Evolutionary conservation across 306 rosid species (phyloP).

Genomic region (Castanospermum australe): DNA sequence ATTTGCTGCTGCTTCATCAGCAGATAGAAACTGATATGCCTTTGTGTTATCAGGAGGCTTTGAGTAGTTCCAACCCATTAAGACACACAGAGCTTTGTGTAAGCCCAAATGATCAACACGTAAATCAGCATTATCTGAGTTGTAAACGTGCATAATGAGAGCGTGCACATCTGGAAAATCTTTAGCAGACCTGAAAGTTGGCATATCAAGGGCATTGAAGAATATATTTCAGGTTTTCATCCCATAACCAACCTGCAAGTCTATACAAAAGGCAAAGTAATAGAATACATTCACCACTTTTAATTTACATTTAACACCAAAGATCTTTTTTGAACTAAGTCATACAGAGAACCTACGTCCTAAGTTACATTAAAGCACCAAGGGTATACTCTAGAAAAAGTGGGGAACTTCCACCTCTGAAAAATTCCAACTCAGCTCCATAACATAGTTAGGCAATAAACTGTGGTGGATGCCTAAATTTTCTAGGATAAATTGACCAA

Average conservation of each 20-base stretch:
- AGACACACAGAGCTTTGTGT: slow-evolving; percentile 91
- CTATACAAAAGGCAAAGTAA: slow-evolving; percentile 41
- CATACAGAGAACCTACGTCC: slow-evolving; percentile 19
- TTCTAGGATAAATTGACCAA: neutral
- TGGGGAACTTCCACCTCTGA: neutral
- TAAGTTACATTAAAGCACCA: slow-evolving; percentile 1
- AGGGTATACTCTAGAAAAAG: neutral
- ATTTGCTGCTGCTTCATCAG: slow-evolving; percentile 92
- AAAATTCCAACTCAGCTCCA: slow-evolving; percentile 2
- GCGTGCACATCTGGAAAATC: slow-evolving; percentile 91
- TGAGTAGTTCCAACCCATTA: slow-evolving; percentile 94
- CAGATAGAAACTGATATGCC: slow-evolving; percentile 79
- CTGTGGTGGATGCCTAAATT: neutral
- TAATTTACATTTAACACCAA: neutral
- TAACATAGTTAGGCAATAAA: neutral
- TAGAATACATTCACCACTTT: slow-evolving; percentile 34
- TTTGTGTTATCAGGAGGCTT: slow-evolving; percentile 88
- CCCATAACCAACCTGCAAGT: slow-evolving; percentile 40
- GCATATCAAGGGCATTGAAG: slow-evolving; percentile 66
- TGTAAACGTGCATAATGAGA: slow-evolving; percentile 90
- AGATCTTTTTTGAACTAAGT: neutral
- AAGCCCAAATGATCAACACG: slow-evolving; percentile 92
- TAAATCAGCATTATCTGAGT: slow-evolving; percentile 70
- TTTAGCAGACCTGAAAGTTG: slow-evolving; percentile 91
- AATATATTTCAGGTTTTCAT: slow-evolving; percentile 55